These are phyloP conservation scores for Hibiscus mutabilis DNA, from an alignment of 345 rosid species.

Conservation along the genomic window DNA sequence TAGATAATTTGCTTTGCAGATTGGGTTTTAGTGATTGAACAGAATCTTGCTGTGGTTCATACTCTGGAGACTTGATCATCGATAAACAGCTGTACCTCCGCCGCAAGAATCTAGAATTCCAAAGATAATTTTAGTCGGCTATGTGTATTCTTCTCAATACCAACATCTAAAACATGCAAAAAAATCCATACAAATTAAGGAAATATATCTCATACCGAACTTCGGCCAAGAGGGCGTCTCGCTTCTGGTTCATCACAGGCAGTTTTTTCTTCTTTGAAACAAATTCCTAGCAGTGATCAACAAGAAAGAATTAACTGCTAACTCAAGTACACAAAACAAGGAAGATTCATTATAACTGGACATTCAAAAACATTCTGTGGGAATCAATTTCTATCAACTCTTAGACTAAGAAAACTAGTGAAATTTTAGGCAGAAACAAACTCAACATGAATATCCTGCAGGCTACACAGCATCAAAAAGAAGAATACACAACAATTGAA, in stretches of 20 bases:
- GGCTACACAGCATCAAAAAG: not conserved
- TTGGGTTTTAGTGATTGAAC: not conserved
- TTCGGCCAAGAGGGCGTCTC: constrained; percentile 35
- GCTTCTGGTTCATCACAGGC: constrained; percentile 27
- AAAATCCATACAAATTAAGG: not conserved
- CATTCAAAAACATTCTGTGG: not conserved
- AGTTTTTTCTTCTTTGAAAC: constrained; percentile 34
- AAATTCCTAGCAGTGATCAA: constrained; percentile 25
- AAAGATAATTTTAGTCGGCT: not conserved
- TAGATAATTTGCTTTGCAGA: not conserved
- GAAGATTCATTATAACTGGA: not conserved
- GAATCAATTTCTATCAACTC: too few relatives aligned
- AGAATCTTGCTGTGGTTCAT: constrained; percentile 12
- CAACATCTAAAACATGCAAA: not conserved
- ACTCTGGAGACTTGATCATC: constrained; percentile 7
- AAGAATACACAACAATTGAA: not conserved
- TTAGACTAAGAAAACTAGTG: not conserved
- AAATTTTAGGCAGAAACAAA: constrained; percentile 8
- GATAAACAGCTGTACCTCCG: constrained; percentile 14
- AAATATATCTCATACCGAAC: constrained; percentile 24
- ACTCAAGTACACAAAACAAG: not conserved
- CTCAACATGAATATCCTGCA: not conserved
- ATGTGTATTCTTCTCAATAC: not conserved
- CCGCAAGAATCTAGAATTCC: constrained; percentile 21
- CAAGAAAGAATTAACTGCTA: constrained; percentile 1